Evolutionary conservation across 208 protist species (phyloP).

Genomic region (Leishmania turanica): DNA sequence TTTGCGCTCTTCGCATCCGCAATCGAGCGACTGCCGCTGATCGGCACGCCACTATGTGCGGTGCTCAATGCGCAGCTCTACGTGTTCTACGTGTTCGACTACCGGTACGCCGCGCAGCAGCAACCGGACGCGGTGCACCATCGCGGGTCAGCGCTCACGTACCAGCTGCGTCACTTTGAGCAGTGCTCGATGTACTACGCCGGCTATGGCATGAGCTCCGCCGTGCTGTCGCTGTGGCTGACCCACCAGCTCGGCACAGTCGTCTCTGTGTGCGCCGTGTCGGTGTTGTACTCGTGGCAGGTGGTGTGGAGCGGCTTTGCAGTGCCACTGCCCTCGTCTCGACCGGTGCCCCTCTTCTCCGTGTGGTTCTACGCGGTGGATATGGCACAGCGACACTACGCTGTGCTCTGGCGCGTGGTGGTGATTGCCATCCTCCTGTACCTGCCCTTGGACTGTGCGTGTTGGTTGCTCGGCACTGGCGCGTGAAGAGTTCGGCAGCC

Average conservation of each 20-base stretch:
- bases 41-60: conserved; percentile 28
- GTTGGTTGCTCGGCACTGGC: neutral
- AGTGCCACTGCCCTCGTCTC: conserved; percentile 32
- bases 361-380: conserved; percentile 53
- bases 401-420: conserved; percentile 28
- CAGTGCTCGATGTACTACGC: conserved; percentile 63
- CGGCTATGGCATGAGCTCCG: conserved; percentile 52
- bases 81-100: conserved; percentile 79
- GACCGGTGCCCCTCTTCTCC: conserved; percentile 47
- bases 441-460: conserved; percentile 14
- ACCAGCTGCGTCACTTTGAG: conserved; percentile 63
- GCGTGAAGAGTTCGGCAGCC: neutral
- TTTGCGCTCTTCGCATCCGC: conserved; percentile 39
- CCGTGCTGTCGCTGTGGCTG: conserved; percentile 38
- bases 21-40: conserved; percentile 17
- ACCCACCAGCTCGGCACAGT: conserved; percentile 30
- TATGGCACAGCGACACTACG: conserved; percentile 22
- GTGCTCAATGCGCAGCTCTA: conserved; percentile 69
- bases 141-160: conserved; percentile 25
- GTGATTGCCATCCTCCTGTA: conserved; percentile 24
- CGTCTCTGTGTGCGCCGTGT: conserved; percentile 47
- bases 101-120: conserved; percentile 49
- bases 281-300: conserved; percentile 60
- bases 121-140: conserved; percentile 16
- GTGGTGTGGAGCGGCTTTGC: conserved; percentile 55